Base-by-base conservation (phyloP, 148 eudicot genomes). In the Arctostaphylos glauca region DNA sequence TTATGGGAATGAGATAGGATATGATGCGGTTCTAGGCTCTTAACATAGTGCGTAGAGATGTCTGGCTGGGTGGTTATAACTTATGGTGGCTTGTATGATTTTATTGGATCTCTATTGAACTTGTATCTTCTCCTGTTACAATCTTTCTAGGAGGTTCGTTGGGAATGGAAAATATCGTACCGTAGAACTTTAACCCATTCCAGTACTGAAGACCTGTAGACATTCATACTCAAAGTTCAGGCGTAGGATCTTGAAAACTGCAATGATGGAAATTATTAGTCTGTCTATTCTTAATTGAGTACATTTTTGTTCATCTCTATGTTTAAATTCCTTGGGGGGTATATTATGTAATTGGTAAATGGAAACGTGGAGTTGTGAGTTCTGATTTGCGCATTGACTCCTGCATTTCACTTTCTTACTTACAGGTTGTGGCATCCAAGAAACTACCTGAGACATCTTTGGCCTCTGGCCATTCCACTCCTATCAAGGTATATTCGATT, bases 401-500 rank as follows among this genome's bases (percentile, higher is more conserved):
- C 13, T 72, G 79, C 38, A 70, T 80, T 62, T 58, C 50, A 66
- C 49, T 78, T 62, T 76, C 31, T 78, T 47, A 19, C 54, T 83
- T 81, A 44, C 89, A 96, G 99, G 92, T 89, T 87, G 78, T 81
- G 83, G 76, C 87, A 81, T 82, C 93, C 67, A 85, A 88, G 82
- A 81, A 83, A 83, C 67, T 83, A 68, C 84, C 82, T 84, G 93
- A 88, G 68, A 87, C 82, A 78, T 62, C 81, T 74, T 80, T 80
- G 83, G 83, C 83, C 80, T 82, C 87, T 49, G 86, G 73, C 84
- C 84, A 82, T 84, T 88, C 89, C 89, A 81, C 91, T 90, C 78
- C 89, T 88, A 83, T 91, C 90, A 96, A 93, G 97, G 98, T 93
- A 92, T 91, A 96, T 92, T 94, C 93, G 81, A 90, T 94, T 94